Evolutionary conservation across 768 basidiomycete species (phyloP).

Genomic region (Leucogyrophana mollusca): DNA sequence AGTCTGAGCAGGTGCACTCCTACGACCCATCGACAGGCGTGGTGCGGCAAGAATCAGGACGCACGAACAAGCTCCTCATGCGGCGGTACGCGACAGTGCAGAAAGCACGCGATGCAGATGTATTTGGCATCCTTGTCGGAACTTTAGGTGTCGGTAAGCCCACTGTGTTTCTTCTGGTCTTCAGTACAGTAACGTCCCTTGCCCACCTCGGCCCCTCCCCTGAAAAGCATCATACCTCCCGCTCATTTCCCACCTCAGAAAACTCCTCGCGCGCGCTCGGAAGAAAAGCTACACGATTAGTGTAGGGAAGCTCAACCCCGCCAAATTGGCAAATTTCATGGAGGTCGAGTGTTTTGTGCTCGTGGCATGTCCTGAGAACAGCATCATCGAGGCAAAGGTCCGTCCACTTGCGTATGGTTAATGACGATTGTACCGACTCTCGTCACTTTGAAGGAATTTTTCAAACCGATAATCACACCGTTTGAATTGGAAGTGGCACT

Average conservation of each 20-base stretch:
- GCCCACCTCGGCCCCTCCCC: background rate
- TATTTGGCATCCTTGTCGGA: slow-evolving; percentile 93
- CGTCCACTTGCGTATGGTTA: background rate
- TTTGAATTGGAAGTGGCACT: slow-evolving; percentile 87
- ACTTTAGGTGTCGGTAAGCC: slow-evolving; percentile 85
- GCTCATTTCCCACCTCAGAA: slow-evolving; percentile 79
- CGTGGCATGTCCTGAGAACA: slow-evolving; percentile 94
- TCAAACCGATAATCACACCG: slow-evolving; percentile 89
- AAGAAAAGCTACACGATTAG: slow-evolving; percentile 96
- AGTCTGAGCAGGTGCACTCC: slow-evolving; percentile 61
- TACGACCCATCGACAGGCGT: slow-evolving; percentile 61
- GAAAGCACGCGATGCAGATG: slow-evolving; percentile 86
- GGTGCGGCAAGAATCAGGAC: slow-evolving; percentile 56
- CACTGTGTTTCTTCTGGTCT: too few relatives aligned
- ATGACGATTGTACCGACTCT: background rate
- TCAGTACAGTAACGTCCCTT: too few relatives aligned
- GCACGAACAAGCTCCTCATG: slow-evolving; percentile 84
- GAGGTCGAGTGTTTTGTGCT: slow-evolving; percentile 96
- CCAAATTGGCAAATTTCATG: slow-evolving; percentile 93
- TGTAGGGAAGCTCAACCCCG: slow-evolving; percentile 92
- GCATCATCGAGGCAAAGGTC: slow-evolving; percentile 72
- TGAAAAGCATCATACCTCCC: slow-evolving; percentile 84
- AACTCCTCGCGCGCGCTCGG: slow-evolving; percentile 56
- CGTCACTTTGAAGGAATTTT: slow-evolving; percentile 66
- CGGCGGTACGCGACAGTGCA: slow-evolving; percentile 86